phyloP scores from a whole-genome alignment of 768 basidiomycete species.

The Tremella fuciformis region DNA sequence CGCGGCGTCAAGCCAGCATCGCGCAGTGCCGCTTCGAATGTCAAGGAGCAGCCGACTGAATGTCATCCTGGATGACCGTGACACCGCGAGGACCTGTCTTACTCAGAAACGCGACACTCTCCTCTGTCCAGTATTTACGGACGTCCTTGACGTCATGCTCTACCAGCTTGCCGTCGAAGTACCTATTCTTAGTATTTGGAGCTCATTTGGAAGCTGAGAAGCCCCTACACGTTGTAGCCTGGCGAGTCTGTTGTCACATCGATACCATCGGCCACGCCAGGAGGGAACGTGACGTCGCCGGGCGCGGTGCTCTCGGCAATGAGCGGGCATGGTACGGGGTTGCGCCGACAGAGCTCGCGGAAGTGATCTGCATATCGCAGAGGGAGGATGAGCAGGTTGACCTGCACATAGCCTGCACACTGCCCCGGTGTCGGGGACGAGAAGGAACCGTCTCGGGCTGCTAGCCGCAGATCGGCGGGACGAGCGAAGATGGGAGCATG shows the following conservation, averaged over 20 bases:
- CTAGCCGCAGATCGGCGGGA: too few relatives aligned
- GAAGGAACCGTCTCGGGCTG: too few relatives aligned
- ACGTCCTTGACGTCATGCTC: slow-evolving; percentile 18
- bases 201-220: too few relatives aligned
- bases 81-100: too few relatives aligned
- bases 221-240: slow-evolving; percentile 23
- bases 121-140: slow-evolving; percentile 31
- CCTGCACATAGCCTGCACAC: slow-evolving; percentile 27
- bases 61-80: too few relatives aligned
- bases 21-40: slow-evolving; percentile 38
- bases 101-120: slow-evolving; percentile 30
- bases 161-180: slow-evolving; percentile 23
- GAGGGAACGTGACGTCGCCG: slow-evolving; percentile 31
- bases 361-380: slow-evolving; percentile 38
- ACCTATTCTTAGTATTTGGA: too few relatives aligned
- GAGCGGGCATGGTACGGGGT: slow-evolving; percentile 45
- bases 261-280: slow-evolving; percentile 25
- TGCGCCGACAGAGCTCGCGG: slow-evolving; percentile 35
- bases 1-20: slow-evolving; percentile 20
- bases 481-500: too few relatives aligned
- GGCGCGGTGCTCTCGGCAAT: slow-evolving; percentile 34
- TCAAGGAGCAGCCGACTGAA: slow-evolving; percentile 40
- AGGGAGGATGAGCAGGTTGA: slow-evolving; percentile 41
- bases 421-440: too few relatives aligned
- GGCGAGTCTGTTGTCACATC: slow-evolving; percentile 39